Conservation (phyloP, 2,329 filamentous ascomycete species). For the Diaporthe humulicola region DNA sequence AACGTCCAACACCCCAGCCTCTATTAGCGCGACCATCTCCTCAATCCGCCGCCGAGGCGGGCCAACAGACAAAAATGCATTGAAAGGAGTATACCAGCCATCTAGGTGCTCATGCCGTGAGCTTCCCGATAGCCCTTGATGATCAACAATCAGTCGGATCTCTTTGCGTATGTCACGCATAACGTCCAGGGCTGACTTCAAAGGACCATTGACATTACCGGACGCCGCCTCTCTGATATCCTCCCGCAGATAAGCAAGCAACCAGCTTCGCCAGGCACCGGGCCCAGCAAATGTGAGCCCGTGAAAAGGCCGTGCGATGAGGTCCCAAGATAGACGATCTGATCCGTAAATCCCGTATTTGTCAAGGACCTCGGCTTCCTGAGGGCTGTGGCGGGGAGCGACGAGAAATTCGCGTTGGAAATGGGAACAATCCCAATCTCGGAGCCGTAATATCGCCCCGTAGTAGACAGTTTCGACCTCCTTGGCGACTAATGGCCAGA, state of each 20-base stretch:
- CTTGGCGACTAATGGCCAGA: background rate
- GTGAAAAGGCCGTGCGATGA: background rate
- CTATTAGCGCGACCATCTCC: conserved; percentile 13
- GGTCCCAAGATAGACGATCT: background rate
- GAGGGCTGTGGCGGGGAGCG: too few species aligned
- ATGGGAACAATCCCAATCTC: background rate
- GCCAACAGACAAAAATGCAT: conserved; percentile 1
- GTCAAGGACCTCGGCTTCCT: background rate
- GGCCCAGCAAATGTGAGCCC: background rate
- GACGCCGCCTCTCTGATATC: background rate
- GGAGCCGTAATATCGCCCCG: background rate
- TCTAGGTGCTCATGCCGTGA: conserved; percentile 1
- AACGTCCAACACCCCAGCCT: background rate
- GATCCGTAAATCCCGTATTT: background rate
- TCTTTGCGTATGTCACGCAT: conserved; percentile 23
- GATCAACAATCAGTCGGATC: conserved; percentile 7
- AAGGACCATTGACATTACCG: background rate
- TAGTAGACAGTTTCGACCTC: conserved; percentile 6
- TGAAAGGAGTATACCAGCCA: conserved; percentile 20
- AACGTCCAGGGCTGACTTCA: conserved; percentile 7
- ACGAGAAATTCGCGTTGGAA: background rate
- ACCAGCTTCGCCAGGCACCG: background rate
- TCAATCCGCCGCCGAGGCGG: conserved; percentile 9
- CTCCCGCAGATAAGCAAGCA: background rate
- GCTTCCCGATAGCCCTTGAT: background rate